Conservation (phyloP, 108 stramenopile species). For the Hondaea fermentalgiana region DNA sequence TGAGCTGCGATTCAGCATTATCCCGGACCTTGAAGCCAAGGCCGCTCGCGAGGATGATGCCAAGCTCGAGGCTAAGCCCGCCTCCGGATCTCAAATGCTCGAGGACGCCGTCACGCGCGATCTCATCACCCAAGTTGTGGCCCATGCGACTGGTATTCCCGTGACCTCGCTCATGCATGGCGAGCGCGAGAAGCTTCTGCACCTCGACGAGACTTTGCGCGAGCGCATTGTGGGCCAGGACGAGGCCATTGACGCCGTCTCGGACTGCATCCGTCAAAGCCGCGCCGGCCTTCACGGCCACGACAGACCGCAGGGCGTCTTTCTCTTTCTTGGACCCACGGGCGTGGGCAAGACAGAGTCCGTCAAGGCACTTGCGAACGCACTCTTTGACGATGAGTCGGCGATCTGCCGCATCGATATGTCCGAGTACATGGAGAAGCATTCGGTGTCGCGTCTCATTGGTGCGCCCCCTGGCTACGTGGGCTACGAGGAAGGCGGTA, state of each 20-base stretch:
- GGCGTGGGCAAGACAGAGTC: conserved; percentile 86
- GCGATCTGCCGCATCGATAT: conserved; percentile 95
- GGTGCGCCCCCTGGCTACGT: conserved; percentile 97
- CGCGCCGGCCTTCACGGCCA: conserved; percentile 70
- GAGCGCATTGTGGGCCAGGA: conserved; percentile 75
- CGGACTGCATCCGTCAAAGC: conserved; percentile 67
- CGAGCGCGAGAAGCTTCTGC: conserved; percentile 73
- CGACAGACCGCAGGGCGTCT: conserved; percentile 67
- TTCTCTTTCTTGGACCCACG: conserved; percentile 83
- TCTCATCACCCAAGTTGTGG: conserved; percentile 85
- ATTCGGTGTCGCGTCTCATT: conserved; percentile 70
- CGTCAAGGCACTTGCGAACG: conserved; percentile 74
- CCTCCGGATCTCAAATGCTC: conserved; percentile 29
- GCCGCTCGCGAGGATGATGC: conserved; percentile 53
- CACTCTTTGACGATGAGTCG: conserved; percentile 73
- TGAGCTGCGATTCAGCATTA: conserved; percentile 80
- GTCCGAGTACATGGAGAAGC: conserved; percentile 92
- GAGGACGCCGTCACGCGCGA: conserved; percentile 82
- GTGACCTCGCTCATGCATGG: conserved; percentile 68
- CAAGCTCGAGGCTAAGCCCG: conserved; percentile 31
- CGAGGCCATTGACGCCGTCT: conserved; percentile 66
- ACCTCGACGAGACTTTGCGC: conserved; percentile 59
- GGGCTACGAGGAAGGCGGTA: conserved; percentile 91
- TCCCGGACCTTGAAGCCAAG: conserved; percentile 71
- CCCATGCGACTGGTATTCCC: conserved; percentile 84